Evolutionary conservation across 768 basidiomycete species (phyloP).

Genomic region (Lentinula aciculospora): DNA sequence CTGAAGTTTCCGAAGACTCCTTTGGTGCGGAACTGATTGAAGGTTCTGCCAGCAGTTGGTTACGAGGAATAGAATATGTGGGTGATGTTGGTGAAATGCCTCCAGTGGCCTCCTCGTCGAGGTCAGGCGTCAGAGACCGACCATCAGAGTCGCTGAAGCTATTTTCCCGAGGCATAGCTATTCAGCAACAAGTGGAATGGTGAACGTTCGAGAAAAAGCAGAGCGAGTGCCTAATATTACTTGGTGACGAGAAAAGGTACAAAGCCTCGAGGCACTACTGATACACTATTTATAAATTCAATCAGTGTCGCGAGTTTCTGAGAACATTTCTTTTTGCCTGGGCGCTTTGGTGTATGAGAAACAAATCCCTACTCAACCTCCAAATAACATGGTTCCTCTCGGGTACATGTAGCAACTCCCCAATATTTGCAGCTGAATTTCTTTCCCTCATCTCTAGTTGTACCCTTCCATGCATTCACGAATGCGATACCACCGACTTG

Average conservation of each 20-base stretch:
- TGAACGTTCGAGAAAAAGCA: background rate
- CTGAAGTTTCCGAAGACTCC: background rate
- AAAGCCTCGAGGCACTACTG: no score
- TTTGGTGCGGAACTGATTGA: background rate
- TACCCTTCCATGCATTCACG: no score
- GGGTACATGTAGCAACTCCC: background rate
- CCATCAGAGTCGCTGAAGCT: conserved; percentile 64
- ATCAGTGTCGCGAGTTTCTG: no score
- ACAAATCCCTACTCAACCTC: background rate
- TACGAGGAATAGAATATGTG: conserved; percentile 11
- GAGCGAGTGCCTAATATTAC: background rate
- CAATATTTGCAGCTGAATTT: background rate
- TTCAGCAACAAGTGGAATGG: background rate
- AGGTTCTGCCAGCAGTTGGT: background rate
- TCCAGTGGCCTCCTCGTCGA: conserved; percentile 35
- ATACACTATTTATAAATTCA: no score
- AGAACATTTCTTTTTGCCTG: no score
- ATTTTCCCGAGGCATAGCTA: conserved; percentile 57
- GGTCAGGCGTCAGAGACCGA: conserved; percentile 61
- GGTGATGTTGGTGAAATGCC: conserved; percentile 14
- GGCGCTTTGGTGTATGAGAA: background rate
- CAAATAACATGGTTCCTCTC: background rate
- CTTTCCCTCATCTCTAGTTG: no score
- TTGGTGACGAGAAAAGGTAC: no score
- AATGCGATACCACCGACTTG: no score